phyloP scores from a whole-genome alignment of 2,329 filamentous ascomycete genomes.

The Parastagonospora nodorum region DNA sequence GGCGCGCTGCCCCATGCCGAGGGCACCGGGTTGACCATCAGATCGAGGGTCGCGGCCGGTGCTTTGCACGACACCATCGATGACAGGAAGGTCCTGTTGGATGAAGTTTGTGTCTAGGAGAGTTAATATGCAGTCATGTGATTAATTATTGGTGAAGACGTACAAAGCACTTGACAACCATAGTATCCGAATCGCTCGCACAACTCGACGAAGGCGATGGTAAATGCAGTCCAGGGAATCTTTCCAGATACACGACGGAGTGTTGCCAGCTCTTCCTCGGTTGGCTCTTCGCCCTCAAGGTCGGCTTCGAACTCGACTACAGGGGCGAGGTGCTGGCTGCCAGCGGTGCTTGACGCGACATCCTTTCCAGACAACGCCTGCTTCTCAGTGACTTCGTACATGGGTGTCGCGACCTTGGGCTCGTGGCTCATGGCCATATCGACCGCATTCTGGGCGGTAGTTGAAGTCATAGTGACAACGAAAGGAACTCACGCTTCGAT shows the following conservation, averaged over 20 bases:
- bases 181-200: slow-evolving; percentile 82
- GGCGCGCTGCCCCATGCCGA: slow-evolving; percentile 18
- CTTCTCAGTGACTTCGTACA: slow-evolving; percentile 43
- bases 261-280: slow-evolving; percentile 64
- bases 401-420: slow-evolving; percentile 37
- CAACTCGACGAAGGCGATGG: slow-evolving; percentile 73
- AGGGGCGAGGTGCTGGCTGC: slow-evolving; percentile 15
- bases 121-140: slow-evolving; percentile 5
- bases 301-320: slow-evolving; percentile 42
- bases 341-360: slow-evolving; percentile 26
- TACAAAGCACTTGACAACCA: slow-evolving; percentile 70
- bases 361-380: slow-evolving; percentile 39
- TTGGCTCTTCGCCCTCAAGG: slow-evolving; percentile 53
- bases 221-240: slow-evolving; percentile 70
- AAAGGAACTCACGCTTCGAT: background rate
- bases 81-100: slow-evolving; percentile 42
- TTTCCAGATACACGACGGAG: slow-evolving; percentile 68
- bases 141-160: slow-evolving; percentile 18
- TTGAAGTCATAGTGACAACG: slow-evolving; percentile 34
- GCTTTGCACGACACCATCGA: slow-evolving; percentile 39
- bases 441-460: slow-evolving; percentile 36
- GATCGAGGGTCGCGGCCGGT: slow-evolving; percentile 35
- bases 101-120: slow-evolving; percentile 47
- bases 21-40: slow-evolving; percentile 41
- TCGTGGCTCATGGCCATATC: slow-evolving; percentile 45